Conservation (phyloP, 2,329 filamentous ascomycete species). For the Neopestalotiopsis sp. region DNA sequence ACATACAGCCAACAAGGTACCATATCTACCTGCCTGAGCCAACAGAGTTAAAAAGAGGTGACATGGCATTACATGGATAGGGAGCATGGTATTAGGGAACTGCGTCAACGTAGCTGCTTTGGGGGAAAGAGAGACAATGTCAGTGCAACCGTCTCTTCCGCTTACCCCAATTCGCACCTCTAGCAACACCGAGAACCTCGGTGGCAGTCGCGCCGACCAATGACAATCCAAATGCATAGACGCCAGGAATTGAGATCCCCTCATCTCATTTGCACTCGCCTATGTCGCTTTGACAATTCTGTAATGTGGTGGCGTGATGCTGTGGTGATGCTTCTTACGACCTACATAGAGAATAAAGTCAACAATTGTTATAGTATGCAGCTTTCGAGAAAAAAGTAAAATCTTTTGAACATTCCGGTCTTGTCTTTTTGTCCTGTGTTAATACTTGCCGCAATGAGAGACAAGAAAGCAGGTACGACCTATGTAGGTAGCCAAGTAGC, state of each 20-base stretch:
- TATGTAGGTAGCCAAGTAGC: too few relatives aligned
- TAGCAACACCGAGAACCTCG: constrained; percentile 1
- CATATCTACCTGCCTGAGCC: neutral
- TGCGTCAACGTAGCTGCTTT: neutral
- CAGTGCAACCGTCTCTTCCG: neutral
- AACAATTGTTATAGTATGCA: too few relatives aligned
- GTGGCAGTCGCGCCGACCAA: neutral
- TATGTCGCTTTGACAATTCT: neutral
- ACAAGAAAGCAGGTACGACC: too few relatives aligned
- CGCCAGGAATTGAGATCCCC: constrained; percentile 3
- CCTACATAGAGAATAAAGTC: too few relatives aligned
- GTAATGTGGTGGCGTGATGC: neutral
- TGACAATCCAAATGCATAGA: neutral
- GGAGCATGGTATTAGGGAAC: neutral
- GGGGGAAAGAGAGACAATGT: neutral
- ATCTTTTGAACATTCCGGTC: too few relatives aligned
- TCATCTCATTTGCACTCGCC: neutral
- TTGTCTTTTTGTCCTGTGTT: too few relatives aligned
- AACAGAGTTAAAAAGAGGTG: neutral
- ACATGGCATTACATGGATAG: too few relatives aligned
- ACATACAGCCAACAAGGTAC: neutral
- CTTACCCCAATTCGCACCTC: constrained; percentile 8
- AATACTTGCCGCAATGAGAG: too few relatives aligned
- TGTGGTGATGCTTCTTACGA: too few relatives aligned
- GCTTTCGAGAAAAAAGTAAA: too few relatives aligned